These are phyloP conservation scores for Diaporthe vexans DNA, from an alignment of 2,329 filamentous ascomycete genomes.

Conservation along the genomic window DNA sequence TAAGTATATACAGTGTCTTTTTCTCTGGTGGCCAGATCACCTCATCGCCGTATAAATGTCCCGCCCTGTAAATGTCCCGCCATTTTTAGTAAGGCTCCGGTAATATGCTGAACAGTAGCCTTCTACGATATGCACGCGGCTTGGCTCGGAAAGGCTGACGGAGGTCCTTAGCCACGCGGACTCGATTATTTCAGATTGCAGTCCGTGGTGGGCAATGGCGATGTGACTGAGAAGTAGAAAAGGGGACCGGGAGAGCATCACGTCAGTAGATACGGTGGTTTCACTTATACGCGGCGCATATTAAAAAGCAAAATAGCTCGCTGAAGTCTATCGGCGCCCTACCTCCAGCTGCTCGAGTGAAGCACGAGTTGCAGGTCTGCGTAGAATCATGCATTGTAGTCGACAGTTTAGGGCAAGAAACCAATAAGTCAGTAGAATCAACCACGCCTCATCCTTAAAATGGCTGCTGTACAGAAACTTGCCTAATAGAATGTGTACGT, in stretches of 20 bases:
- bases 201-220: neutral
- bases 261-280: no score
- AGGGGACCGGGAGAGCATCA: neutral
- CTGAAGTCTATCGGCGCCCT: no score
- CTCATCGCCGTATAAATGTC: no score
- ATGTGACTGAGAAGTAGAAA: neutral
- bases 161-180: neutral
- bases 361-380: neutral
- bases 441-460: no score
- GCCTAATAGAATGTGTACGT: neutral
- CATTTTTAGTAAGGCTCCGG: no score
- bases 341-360: neutral
- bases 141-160: neutral
- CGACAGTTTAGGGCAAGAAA: no score
- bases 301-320: neutral
- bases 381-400: no score
- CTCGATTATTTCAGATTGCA: neutral
- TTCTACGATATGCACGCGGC: neutral
- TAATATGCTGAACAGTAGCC: no score
- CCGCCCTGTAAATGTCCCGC: no score
- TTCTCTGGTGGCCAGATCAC: no score
- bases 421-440: neutral
- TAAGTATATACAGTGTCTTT: no score
- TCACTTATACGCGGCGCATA: neutral
- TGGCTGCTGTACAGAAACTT: no score